Evolutionary conservation across 148 eudicot genomes (phyloP), one percentile per base, ranked within the genome.

Genomic region (Fagopyrum esculentum): DNA sequence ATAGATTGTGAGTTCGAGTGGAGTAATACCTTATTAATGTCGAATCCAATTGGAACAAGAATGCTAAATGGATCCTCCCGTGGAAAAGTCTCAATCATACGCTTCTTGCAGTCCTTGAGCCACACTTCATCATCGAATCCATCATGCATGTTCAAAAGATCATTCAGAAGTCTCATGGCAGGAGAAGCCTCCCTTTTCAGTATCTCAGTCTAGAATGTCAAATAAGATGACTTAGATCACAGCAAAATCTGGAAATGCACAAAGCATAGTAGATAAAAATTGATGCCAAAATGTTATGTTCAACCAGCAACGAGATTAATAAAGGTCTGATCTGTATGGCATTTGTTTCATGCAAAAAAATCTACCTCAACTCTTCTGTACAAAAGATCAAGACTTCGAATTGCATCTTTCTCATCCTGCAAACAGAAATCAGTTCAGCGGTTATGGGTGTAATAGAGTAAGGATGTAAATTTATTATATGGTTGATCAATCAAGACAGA

Each of bases 301-400:
- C 9, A 56, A 56, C 26, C 61, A 17, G 29, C 61, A 56, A 56
- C 4, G 9, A 56, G 17, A 17, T 64, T 64, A 35, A 35, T 35
- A 35, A 35, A 64, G 45, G 44, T 64, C 8, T 12, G 45, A 6
- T 35, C 5, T 17, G 12, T 66, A 66, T 9, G 13, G 5, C 15
- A 66, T 66, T 22, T 22, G 26, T 22, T 35, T 40, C 4, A 45
- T 7, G 40, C 17, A 81, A n/a, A 13, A 22, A 17, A 35, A 35
- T 81, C 69, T 88, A 96, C 99, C 99, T 96, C 99, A 78, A 92
- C 92, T 75, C 99, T 88, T 82, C 99, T 88, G 86, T 92, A 96
- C 80, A 96, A 72, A 64, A 96, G 96, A 82, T 96, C 99, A 74
- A 96, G 92, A 83, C 99, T 90, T 89, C 99, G 84, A 80, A 96